Evolutionary conservation across 2,329 filamentous ascomycete species (phyloP), one percentile per base, ranked within the genome.

Genomic region (Xylaria sp.): DNA sequence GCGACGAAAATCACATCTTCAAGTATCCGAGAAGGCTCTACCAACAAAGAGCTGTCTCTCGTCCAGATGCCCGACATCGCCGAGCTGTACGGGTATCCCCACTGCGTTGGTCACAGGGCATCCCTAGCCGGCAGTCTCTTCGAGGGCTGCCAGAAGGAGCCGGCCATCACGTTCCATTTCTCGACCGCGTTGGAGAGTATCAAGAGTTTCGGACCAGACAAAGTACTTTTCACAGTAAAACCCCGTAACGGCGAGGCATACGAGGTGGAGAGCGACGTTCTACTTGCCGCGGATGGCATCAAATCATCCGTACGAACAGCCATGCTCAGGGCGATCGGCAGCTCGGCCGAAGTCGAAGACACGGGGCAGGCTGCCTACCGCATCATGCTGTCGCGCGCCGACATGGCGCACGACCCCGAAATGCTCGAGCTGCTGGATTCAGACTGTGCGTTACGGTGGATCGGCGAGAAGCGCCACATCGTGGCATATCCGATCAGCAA

Each of bases 301-400:
- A 89, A 89, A 79, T 87, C 84, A 50, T 71, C 77, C 9, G 81
- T 83, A 23, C 83, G 87, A 39, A 81, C 83, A 8, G 81, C 85
- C 46, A 84, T 93, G 78, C 84, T 92, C 1, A 79, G 83, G 44
- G 80, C 83, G 51, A 80, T 88, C 1, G 83, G 85, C 52, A 81
- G 85, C 70, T 79, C 81, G 6, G 86, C 86, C 25, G 83, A 88
- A 63, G 87, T 91, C 74, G 83, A 89, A 68, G 90, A 93, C 69
- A 93, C 92, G 0, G 89, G 91, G 3, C 91, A 94, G 81, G 92
- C 92, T 0, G 91, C 91, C 2, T 94, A 94, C 82, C 88, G 92
- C 13, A 92, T 94, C 80, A 91, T 94, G 88, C 85, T 94, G 20
- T 87, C 86, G 1, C 88, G 92, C 13, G 85, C 88, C 37, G 84